Conservation (phyloP, 179 eudicot genomes). For the Silene vulgaris region DNA sequence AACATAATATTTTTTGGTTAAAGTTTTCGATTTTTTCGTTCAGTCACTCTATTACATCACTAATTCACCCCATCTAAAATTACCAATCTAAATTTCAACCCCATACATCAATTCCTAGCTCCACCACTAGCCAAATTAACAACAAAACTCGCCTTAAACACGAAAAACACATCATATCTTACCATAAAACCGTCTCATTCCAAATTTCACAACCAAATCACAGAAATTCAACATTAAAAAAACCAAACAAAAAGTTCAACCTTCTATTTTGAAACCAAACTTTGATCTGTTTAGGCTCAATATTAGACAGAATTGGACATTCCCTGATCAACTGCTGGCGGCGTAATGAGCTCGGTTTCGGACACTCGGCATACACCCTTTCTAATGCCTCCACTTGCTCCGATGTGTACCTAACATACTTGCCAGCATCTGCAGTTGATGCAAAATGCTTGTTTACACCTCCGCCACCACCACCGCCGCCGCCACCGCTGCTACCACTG, state of each 20-base stretch:
- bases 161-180: not conserved
- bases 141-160: not conserved
- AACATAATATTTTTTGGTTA: too few species aligned
- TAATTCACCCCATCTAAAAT: too few species aligned
- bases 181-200: not conserved
- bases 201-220: not conserved
- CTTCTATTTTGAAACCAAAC: conserved; percentile 36
- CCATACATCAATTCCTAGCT: too few species aligned
- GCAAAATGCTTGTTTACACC: conserved; percentile 25
- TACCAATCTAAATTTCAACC: too few species aligned
- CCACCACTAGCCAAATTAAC: not conserved
- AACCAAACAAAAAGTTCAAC: not conserved
- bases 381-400: conserved; percentile 43
- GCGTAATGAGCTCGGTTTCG: conserved; percentile 38
- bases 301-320: conserved; percentile 36
- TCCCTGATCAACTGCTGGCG: conserved; percentile 34
- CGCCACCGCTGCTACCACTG: conserved; percentile 29
- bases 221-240: not conserved
- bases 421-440: conserved; percentile 28
- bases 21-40: too few species aligned
- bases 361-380: conserved; percentile 37
- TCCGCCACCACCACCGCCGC: conserved; percentile 22
- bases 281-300: conserved; percentile 41
- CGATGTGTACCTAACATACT: conserved; percentile 33
- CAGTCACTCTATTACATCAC: too few species aligned